Conservation (phyloP, 257 asterid species). For the Ajuga chamaepitys region DNA sequence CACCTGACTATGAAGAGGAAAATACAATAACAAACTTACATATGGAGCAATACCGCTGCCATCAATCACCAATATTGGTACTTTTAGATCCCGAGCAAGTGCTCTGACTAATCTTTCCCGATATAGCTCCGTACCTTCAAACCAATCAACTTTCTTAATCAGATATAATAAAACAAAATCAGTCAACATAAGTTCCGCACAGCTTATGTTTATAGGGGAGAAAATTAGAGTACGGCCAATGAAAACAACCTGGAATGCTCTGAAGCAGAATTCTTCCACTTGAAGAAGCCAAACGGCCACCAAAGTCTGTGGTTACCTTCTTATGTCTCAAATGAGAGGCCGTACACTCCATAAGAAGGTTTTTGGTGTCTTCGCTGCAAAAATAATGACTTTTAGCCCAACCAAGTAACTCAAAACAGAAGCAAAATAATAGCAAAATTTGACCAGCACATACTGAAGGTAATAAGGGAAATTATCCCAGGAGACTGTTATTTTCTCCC, state of each 20-base stretch:
- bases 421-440: constrained; percentile 2
- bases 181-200: neutral
- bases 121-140: constrained; percentile 86
- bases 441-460: constrained; percentile 47
- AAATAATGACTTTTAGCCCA: constrained; percentile 28
- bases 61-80: constrained; percentile 85
- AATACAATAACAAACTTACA: constrained; percentile 42
- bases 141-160: constrained; percentile 15
- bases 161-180: constrained; percentile 2
- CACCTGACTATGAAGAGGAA: neutral
- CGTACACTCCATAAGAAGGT: constrained; percentile 79
- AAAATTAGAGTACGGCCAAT: neutral
- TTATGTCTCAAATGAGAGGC: constrained; percentile 83
- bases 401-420: constrained; percentile 9
- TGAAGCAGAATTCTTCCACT: constrained; percentile 88
- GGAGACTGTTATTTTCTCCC: constrained; percentile 83
- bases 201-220: neutral
- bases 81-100: constrained; percentile 77
- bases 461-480: constrained; percentile 97
- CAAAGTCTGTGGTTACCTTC: constrained; percentile 55
- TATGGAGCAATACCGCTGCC: constrained; percentile 83
- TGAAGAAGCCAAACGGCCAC: constrained; percentile 71
- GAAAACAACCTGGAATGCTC: constrained; percentile 67
- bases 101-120: constrained; percentile 96
- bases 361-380: constrained; percentile 66